Evolutionary conservation across 768 basidiomycete genomes (phyloP), one percentile per base, ranked within the genome.

Genomic region (Collybia nuda): DNA sequence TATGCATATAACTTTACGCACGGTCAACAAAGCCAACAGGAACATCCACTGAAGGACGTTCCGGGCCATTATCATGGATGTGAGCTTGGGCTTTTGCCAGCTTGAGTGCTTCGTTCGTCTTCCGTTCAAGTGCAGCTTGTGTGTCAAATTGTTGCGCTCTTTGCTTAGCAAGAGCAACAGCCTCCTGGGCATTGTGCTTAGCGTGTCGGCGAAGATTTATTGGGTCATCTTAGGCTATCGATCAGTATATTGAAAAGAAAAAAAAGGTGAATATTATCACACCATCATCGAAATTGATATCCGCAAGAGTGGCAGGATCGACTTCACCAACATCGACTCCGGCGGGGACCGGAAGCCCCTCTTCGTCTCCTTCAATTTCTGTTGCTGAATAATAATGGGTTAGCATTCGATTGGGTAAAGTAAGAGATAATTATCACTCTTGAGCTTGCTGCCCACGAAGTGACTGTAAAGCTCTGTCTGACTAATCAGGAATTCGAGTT

Each of bases 401-500:
- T 36, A 67, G 52, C 50, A 40, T 17, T 46, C 56, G 47, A 22
- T 24, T 51, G 15, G 50, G 47, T 44, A 41, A 44, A 11, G 47
- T 22, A 40, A 28, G 32, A 40, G 17, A 32, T 26, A 37, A 15
- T 29, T 70, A 85, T 60, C 67, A 91, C 90, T 93, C 67, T 91
- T 91, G 47, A 93, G 80, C 72, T 98, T 98, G 70, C 86, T 97
- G 26, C 96, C 96, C 51, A 99, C 94, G 79, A 99, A 98, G 73
- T 99, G 97, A 57, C 92, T 94, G 70, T 98, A 99, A 6, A 98
- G 80, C 66, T 99, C 97, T 3, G 97, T 98, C 69, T 98, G 96
- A 52, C 92, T 98, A 67, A 99, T 94, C 69, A 99, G 76, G 73
- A 98, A 99, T 72, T 99, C 97, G 21, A 99, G 82, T 68, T 98